Evolutionary conservation across 192 early-diverging fungal genomes (phyloP), one percentile per base, ranked within the genome.

Genomic region (Coemansia aciculifera): DNA sequence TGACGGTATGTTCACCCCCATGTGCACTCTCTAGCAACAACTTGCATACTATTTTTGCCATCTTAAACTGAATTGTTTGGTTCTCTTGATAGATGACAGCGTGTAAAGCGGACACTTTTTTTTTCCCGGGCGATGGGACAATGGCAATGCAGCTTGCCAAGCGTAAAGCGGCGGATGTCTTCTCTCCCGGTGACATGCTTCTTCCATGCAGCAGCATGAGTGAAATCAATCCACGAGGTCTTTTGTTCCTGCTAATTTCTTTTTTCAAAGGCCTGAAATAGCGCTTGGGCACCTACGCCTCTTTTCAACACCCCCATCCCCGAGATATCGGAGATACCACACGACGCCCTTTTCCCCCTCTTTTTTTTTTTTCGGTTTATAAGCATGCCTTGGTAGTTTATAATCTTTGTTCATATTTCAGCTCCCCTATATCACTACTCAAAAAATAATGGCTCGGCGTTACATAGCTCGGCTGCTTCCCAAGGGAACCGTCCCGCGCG

Each of bases 71-170:
- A 57, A 57, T 43, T 24, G 17, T 13, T 15, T 13, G 29, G 44
- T 15, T 38, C 21, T 56, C 44, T 66, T 51, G 34, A 64, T 78
- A 78, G 77, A 78, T 38, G 77, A 73, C 63, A 67, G 60, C 60
- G 71, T 78, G 15, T 78, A 52, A 48, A 27, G 48, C 38, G 12
- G 29, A 2, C 29, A 8, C n/a, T 12, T 13, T 34, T n/a, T 49
- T 31, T 49, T 31, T 51, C 24, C 27, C 2, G 27, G 27, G 2
- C 27, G 2, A 27, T 27, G 23, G n/a, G 21, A 46, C 42, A 32
- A 49, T 63, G 44, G 24, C 63, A 31, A 10, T 36, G 43, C n/a
- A 37, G 34, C 34, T 23, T 52, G 49, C 31, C 31, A 57, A 57
- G 54, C 15, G 12, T 31, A 57, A 31, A 29, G 29, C 27, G 29